These are phyloP conservation scores for Ehretia macrophylla DNA, from an alignment of 257 asterid genomes.

Conservation along the genomic window DNA sequence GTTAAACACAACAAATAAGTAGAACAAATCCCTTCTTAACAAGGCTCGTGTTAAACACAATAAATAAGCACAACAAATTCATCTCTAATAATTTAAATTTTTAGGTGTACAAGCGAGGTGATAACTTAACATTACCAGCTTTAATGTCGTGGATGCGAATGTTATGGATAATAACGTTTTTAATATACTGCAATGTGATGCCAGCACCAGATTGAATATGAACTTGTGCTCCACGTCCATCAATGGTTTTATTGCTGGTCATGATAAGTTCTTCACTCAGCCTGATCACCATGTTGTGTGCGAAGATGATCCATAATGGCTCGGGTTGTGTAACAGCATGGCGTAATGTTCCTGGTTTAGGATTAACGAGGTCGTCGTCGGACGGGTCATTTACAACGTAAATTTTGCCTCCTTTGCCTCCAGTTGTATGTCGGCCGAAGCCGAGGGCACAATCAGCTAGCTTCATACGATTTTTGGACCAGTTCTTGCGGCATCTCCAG, in stretches of 20 bases:
- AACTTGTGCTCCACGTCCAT: conserved; percentile 54
- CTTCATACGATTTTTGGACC: conserved; percentile 36
- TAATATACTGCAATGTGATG: conserved; percentile 40
- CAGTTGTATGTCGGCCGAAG: conserved; percentile 46
- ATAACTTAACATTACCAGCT: too few relatives aligned
- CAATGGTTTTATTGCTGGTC: conserved; percentile 59
- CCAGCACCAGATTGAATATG: conserved; percentile 52
- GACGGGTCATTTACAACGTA: conserved; percentile 50
- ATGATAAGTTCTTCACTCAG: conserved; percentile 46
- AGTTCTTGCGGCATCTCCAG: conserved; percentile 48
- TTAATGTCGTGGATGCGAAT: conserved; percentile 40
- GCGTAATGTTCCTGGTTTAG: conserved; percentile 49
- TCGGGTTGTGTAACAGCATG: conserved; percentile 45
- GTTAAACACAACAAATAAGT: too few relatives aligned
- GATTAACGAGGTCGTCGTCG: conserved; percentile 45
- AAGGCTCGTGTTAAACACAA: too few relatives aligned
- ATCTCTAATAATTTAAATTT: too few relatives aligned
- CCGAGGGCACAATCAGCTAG: conserved; percentile 48
- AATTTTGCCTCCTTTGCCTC: conserved; percentile 51
- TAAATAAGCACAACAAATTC: too few relatives aligned
- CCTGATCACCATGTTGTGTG: conserved; percentile 31
- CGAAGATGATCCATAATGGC: conserved; percentile 59
- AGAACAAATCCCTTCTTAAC: too few relatives aligned
- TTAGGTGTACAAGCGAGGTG: too few relatives aligned
- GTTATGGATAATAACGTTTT: conserved; percentile 44